Base-by-base conservation (phyloP, 1,284 basidiomycete genomes). In the Tylopilus sp. region DNA sequence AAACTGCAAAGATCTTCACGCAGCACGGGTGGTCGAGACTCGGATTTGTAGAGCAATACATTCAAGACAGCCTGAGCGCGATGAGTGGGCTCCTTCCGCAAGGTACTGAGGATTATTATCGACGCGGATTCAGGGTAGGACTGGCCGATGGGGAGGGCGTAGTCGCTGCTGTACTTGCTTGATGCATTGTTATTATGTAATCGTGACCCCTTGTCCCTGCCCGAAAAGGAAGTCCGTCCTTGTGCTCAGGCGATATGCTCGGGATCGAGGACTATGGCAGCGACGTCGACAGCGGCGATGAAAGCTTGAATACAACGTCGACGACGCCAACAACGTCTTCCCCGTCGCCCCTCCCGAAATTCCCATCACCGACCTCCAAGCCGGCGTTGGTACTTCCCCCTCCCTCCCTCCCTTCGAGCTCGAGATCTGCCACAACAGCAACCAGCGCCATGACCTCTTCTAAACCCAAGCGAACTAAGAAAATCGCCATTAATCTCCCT, bases 261-360 rank as follows among this genome's bases (percentile, higher is more conserved):
- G 85, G 84, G 41, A 73, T 87, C 48, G 82, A 83, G 60, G 76
- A 74, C 73, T 89, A 89, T 58, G 84, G 84, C 52, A 88, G 84
- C 66, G 84, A 76, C 64, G 78, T 74, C 58, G 81, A 82, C 53
- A 72, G 71, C 56, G 77, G 77, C 46, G 67, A 72, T 40, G 79
- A 83, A 47, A 42, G 41, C 41, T 34, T 51, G 21, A 41, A 55
- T 15, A 19, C 51, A 28, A 51, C 62, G 25, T 30, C 23, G 1
- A 12, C 13, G 10, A 40, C 37, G 2, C 13, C 33, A 11, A 6
- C 64, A 16, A 12, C 57, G 5, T 41, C 59, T 7, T 47, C 55
- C 48, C 61, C 55, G 19, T 43, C 47, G 4, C 25, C 53, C 5
- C 48, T 49, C 25, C 42, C 59, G n/a, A 62, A 48, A 64, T 66